Conservation (phyloP, 306 rosid genomes). For the Amphicarpaea edgeworthii region DNA sequence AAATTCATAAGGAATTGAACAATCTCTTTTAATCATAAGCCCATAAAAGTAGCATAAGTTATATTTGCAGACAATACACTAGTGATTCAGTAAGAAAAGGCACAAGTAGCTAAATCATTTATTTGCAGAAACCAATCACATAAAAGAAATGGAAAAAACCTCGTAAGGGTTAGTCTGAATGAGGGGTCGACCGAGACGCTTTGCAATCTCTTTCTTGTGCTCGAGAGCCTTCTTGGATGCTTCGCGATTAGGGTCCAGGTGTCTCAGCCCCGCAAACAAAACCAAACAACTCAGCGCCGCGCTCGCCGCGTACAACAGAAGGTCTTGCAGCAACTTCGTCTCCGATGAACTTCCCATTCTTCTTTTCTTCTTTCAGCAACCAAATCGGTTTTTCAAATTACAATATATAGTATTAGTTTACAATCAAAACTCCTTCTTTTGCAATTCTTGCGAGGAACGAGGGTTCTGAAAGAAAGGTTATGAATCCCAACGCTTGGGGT, state of each 20-base stretch:
- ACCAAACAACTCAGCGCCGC: conserved; percentile 89
- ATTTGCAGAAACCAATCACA: no score
- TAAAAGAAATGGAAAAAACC: conserved; percentile 62
- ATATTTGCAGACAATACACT: no score
- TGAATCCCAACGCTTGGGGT: conserved; percentile 13
- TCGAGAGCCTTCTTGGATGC: conserved; percentile 88
- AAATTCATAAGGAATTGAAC: no score
- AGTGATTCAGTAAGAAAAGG: no score
- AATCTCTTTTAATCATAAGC: no score
- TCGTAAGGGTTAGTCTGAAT: conserved; percentile 89
- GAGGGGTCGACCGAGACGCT: conserved; percentile 97
- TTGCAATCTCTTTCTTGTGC: conserved; percentile 88
- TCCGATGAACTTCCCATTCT: conserved; percentile 72
- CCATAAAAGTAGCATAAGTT: no score
- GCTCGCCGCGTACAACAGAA: conserved; percentile 89
- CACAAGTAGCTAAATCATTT: no score
- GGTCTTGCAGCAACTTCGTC: conserved; percentile 72
- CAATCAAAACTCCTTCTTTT: background rate
- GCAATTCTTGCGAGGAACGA: background rate
- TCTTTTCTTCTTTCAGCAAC: background rate
- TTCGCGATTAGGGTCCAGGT: conserved; percentile 93
- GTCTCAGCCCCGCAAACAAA: conserved; percentile 76
- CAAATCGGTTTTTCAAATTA: background rate
- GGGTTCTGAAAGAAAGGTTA: background rate
- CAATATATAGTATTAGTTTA: background rate